These are phyloP conservation scores for Pseudozyma flocculosa DNA, from an alignment of 1,284 basidiomycete genomes.

Conservation along the genomic window DNA sequence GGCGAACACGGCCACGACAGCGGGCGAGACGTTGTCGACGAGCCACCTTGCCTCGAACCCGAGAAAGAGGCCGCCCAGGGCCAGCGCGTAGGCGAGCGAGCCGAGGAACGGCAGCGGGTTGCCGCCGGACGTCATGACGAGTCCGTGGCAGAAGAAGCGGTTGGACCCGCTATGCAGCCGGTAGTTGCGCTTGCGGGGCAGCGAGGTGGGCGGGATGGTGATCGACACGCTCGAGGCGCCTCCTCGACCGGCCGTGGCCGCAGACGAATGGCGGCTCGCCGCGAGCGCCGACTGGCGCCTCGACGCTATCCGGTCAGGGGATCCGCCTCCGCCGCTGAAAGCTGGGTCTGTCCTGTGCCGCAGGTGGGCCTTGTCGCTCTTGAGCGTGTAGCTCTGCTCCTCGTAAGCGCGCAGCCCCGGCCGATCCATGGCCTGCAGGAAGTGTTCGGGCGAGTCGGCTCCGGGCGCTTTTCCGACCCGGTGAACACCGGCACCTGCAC, in stretches of 20 bases:
- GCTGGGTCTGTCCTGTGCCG: too few species aligned
- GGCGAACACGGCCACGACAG: conserved; percentile 36
- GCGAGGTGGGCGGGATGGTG: background rate
- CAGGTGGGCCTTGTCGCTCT: background rate
- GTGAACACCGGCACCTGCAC: too few species aligned
- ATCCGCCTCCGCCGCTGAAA: too few species aligned
- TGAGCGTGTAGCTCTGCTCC: background rate
- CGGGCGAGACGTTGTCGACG: conserved; percentile 37
- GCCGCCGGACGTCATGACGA: conserved; percentile 44
- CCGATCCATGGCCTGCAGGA: background rate
- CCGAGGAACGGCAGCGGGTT: conserved; percentile 45
- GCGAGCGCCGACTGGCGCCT: too few species aligned
- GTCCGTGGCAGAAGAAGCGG: conserved; percentile 41
- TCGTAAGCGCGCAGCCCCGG: background rate
- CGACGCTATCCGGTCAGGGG: too few species aligned
- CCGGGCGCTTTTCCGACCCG: too few species aligned
- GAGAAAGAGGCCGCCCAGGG: conserved; percentile 44
- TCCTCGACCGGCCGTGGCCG: too few species aligned
- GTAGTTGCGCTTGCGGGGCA: conserved; percentile 23
- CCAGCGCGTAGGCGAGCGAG: conserved; percentile 30
- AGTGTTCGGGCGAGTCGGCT: background rate
- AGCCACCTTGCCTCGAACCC: conserved; percentile 49
- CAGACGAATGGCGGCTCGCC: too few species aligned
- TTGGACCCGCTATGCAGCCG: conserved; percentile 34
- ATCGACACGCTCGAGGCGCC: background rate